Evolutionary conservation across 768 basidiomycete species (phyloP).

Genomic region (Rhizopogon vesiculosus): DNA sequence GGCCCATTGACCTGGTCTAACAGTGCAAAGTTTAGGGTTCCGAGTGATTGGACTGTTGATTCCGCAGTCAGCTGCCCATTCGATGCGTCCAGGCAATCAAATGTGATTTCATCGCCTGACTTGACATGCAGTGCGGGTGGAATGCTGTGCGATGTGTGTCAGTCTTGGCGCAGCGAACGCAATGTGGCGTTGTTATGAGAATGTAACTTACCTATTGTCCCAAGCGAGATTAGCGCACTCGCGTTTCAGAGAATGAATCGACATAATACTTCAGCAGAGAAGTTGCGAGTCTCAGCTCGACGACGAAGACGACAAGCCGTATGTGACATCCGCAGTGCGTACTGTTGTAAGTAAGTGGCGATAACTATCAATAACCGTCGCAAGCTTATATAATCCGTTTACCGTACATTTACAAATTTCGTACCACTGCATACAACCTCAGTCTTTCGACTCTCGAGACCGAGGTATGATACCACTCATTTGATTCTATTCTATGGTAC

Average conservation of each 20-base stretch:
- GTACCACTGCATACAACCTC: too few species aligned
- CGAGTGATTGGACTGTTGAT: constrained; percentile 33
- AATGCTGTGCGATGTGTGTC: constrained; percentile 31
- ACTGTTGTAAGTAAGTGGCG: too few species aligned
- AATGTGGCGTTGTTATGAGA: neutral
- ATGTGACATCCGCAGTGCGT: neutral
- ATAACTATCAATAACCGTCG: too few species aligned
- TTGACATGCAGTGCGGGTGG: constrained; percentile 43
- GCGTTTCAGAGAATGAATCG: constrained; percentile 52
- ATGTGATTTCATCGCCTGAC: constrained; percentile 51
- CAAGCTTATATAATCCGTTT: too few species aligned
- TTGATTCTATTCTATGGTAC: too few species aligned
- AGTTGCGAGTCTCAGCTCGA: neutral
- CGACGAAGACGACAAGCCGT: neutral
- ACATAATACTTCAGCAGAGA: constrained; percentile 20
- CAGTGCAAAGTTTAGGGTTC: constrained; percentile 39
- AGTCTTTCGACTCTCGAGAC: too few species aligned
- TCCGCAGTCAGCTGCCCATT: constrained; percentile 51
- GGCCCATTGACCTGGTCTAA: constrained; percentile 61
- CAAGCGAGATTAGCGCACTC: constrained; percentile 51
- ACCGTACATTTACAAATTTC: too few species aligned
- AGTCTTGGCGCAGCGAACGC: neutral
- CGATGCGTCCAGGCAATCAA: constrained; percentile 61
- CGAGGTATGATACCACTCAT: too few species aligned
- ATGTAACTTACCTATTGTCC: constrained; percentile 47